Evolutionary conservation across 805 yeast species (phyloP).

Genomic region (Grigorovia humatica): DNA sequence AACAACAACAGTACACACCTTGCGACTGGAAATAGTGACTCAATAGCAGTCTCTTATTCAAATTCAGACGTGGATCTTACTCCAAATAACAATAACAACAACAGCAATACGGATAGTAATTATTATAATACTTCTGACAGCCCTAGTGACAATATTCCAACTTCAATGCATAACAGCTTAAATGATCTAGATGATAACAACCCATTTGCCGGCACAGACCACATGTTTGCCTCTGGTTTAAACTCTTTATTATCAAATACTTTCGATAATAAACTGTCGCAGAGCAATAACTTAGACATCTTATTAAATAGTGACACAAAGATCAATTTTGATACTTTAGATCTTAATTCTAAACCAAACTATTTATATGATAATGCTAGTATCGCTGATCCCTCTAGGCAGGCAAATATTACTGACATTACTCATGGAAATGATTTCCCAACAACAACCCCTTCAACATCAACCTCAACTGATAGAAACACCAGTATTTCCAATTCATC

Average conservation of each 20-base stretch:
- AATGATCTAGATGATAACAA: slow-evolving; percentile 31
- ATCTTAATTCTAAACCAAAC: background rate
- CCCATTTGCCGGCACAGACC: slow-evolving; percentile 31
- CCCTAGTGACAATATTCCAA: too few relatives aligned
- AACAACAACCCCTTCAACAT: background rate
- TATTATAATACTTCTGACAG: background rate
- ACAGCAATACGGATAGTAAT: background rate
- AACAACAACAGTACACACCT: too few relatives aligned
- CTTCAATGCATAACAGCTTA: background rate
- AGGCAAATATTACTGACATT: background rate
- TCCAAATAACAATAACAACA: too few relatives aligned
- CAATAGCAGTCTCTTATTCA: background rate
- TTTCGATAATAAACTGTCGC: too few relatives aligned
- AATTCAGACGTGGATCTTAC: background rate
- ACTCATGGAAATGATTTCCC: background rate
- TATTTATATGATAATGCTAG: slow-evolving; percentile 4
- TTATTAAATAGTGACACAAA: slow-evolving; percentile 4
- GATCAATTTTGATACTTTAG: background rate
- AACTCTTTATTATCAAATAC: slow-evolving; percentile 12
- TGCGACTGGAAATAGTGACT: background rate
- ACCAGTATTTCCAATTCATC: background rate
- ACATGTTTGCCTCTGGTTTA: slow-evolving; percentile 30
- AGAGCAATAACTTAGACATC: too few relatives aligned
- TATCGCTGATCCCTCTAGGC: background rate
- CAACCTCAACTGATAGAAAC: background rate